A percentile compares a stretch with the other conserved stretches of the same genome.
These are phyloP conservation scores for Malassezia cuniculi DNA, from an alignment of 1,284 basidiomycete genomes.

Conservation along the genomic window DNA sequence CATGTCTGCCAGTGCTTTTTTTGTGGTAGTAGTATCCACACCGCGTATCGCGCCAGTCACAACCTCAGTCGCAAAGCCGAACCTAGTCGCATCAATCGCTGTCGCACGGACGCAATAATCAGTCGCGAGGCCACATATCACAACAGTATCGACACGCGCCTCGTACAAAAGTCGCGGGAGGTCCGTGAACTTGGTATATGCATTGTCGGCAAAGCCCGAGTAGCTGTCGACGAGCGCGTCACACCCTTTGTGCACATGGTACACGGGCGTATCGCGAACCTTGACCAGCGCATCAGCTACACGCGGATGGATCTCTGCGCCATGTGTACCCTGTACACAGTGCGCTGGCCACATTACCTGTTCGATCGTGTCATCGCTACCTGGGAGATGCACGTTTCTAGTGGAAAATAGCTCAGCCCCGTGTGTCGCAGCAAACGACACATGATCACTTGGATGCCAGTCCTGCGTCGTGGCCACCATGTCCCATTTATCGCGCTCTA, in stretches of 20 bases:
- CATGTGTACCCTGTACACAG: conserved; percentile 48
- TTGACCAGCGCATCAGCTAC: conserved; percentile 41
- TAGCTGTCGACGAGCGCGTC: conserved; percentile 51
- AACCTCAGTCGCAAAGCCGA: conserved; percentile 48
- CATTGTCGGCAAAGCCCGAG: conserved; percentile 46
- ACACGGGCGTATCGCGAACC: conserved; percentile 4
- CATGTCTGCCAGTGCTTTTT: not conserved
- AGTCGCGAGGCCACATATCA: conserved; percentile 54
- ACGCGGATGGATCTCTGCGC: conserved; percentile 48
- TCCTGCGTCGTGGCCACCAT: conserved; percentile 23
- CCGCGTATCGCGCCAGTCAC: conserved; percentile 20
- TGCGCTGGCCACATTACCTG: conserved; percentile 57
- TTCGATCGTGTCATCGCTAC: conserved; percentile 42
- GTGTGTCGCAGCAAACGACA: conserved; percentile 57
- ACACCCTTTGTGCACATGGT: conserved; percentile 11
- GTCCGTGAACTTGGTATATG: conserved; percentile 16
- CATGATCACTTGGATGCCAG: conserved; percentile 53
- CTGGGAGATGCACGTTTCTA: too few species aligned
- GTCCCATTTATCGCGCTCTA: conserved; percentile 4
- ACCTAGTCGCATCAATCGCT: conserved; percentile 49
- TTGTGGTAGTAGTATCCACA: conserved; percentile 7
- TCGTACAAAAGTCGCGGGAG: conserved; percentile 6
- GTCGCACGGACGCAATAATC: conserved; percentile 53
- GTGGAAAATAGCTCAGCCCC: conserved; percentile 47
- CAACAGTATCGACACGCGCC: conserved; percentile 47